These are phyloP conservation scores for Anacardium occidentale DNA, from an alignment of 345 rosid species.

Conservation along the genomic window DNA sequence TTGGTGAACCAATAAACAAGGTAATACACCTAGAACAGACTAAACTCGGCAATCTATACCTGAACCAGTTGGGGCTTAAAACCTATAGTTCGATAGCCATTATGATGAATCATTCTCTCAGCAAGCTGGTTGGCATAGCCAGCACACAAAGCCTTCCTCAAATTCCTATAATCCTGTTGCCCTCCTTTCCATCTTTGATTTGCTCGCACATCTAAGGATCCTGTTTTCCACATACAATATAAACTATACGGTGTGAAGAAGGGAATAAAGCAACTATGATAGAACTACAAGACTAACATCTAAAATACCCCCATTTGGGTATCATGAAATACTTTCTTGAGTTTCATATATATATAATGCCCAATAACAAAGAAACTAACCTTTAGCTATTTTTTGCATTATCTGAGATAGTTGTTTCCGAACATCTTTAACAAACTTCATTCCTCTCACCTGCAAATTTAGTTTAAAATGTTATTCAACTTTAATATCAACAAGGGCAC, in stretches of 20 bases:
- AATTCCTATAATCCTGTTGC: slow-evolving; percentile 52
- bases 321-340: background rate
- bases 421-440: slow-evolving; percentile 88
- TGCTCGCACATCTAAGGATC: slow-evolving; percentile 60
- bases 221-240: slow-evolving; percentile 36
- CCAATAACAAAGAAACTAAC: slow-evolving; percentile 41
- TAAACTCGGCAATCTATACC: slow-evolving; percentile 38
- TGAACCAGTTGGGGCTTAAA: slow-evolving; percentile 82
- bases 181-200: slow-evolving; percentile 47
- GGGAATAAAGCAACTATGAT: background rate
- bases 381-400: slow-evolving; percentile 81
- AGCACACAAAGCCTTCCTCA: slow-evolving; percentile 84
- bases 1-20: background rate
- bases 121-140: slow-evolving; percentile 87
- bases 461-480: slow-evolving; percentile 3
- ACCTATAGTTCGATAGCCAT: slow-evolving; percentile 76
- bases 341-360: slow-evolving; percentile 12
- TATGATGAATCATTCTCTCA: slow-evolving; percentile 87
- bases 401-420: slow-evolving; percentile 84
- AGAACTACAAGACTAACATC: background rate
- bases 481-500: background rate
- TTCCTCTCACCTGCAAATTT: slow-evolving; percentile 75
- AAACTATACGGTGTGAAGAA: background rate
- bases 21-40: background rate
- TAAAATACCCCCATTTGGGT: background rate